phyloP scores from a whole-genome alignment of 2,329 filamentous ascomycete species.

The Penicillium paneum region DNA sequence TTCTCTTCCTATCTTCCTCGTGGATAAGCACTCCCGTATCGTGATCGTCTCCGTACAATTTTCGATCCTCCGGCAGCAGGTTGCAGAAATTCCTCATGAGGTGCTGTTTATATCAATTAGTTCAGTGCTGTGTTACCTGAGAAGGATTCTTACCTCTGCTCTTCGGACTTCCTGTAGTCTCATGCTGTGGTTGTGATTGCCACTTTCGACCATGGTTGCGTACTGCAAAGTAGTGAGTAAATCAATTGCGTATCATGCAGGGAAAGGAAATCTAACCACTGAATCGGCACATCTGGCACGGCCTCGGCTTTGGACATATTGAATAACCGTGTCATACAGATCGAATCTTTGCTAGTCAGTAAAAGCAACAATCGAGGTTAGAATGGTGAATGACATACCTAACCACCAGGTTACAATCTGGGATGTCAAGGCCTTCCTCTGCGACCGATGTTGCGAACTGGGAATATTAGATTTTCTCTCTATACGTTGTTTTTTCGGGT shows the following conservation, averaged over 20 bases:
- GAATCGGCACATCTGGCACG: conserved; percentile 76
- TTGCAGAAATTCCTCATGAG: conserved; percentile 73
- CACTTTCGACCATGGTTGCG: conserved; percentile 74
- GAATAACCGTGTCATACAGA: conserved; percentile 82
- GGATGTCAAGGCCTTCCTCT: conserved; percentile 65
- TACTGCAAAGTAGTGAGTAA: conserved; percentile 47
- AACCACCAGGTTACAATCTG: conserved; percentile 63
- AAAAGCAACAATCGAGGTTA: background rate
- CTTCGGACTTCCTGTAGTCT: conserved; percentile 49
- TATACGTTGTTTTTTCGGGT: background rate
- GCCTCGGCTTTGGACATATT: conserved; percentile 90
- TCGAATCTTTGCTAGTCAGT: conserved; percentile 64
- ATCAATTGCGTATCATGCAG: background rate
- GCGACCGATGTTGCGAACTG: conserved; percentile 62
- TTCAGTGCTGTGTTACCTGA: background rate
- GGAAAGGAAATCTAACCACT: conserved; percentile 38
- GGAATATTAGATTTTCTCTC: background rate
- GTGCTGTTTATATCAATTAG: background rate
- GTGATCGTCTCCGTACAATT: conserved; percentile 59
- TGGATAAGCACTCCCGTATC: conserved; percentile 56
- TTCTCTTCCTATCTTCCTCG: conserved; percentile 51
- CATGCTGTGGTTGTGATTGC: conserved; percentile 64
- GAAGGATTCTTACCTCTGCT: conserved; percentile 42
- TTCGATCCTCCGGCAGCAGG: conserved; percentile 69
- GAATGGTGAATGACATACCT: conserved; percentile 29